Evolutionary conservation across 1,284 basidiomycete genomes (phyloP), one percentile per base, ranked within the genome.

Genomic region (Trametes versicolor): DNA sequence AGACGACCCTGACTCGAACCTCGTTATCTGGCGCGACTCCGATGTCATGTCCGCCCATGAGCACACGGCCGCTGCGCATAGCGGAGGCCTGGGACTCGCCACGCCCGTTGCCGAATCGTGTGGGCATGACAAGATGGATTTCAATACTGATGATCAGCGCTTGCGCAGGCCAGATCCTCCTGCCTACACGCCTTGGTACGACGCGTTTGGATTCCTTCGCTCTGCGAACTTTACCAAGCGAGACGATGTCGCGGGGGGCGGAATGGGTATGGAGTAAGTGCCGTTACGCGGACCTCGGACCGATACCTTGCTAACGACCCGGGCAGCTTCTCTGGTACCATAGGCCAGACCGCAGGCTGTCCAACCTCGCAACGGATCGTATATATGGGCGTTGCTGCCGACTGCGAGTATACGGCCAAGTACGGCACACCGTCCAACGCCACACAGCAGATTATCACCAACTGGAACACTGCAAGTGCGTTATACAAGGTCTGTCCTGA

Each of bases 381-480:
- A 25, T 94, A 90, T 73, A 89, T 94, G 84, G 95, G 95, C 25
- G 91, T 96, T 49, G 95, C 95, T 0, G 90, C 95, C 2, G 95
- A 98, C 76, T 97, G 95, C 77, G 88, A 85, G 68, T 97, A 96
- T 71, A 85, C 89, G 2, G 71, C 78, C 21, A 81, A 82, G 51
- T 92, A 93, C 71, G 87, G 86, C 34, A 84, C 84, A 1, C 77
- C 83, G 67, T 81, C 85, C 39, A 88, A 87, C 64, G 93, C 94
- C 1, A 89, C 91, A 15, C 83, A 79, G 37, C 89, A 92, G 72
- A 94, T 96, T 60, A 78, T 97, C 63, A 93, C 82, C 65, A 86
- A 91, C 72, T 93, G 88, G 87, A 94, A 94, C 76, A 86, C 86
- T 27, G 92, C 93, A 53, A 93, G 90, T 61, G 85, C 87, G 1